Evolutionary conservation across 257 asterid species (phyloP), one percentile per base, ranked within the genome.

Genomic region (Nicotiana undulata): DNA sequence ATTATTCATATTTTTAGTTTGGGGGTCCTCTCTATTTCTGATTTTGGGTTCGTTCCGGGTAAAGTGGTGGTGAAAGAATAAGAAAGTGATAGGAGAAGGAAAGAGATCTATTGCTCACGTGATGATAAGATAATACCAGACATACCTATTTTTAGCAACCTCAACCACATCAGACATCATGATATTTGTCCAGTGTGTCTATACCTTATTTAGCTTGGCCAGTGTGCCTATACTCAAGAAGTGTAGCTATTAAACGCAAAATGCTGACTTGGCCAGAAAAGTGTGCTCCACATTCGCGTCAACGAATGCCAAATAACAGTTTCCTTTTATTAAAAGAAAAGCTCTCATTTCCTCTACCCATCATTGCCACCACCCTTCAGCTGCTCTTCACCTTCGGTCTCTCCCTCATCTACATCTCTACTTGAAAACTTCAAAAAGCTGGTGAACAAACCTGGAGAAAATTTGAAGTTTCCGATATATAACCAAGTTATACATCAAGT

Each of bases 351-450:
- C 1, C 7, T 37, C 10, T 37, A 37, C 46, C 46, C 3, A 37
- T 37, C 7, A 37, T 37, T 37, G 46, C 46, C 46, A 37, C 2
- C 46, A 37, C 10, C 9, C 10, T 37, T 37, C 44, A 0, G 44
- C 88, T 90, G 89, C 88, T 86, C 89, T 76, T 68, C 61, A 70
- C 79, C 79, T 77, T 76, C 58, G n/a, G 52, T 18, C 24, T 44
- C 80, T 40, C 24, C 22, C 58, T 63, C 79, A 6, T 85, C 65
- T 51, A 59, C 83, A 58, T n/a, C 59, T 82, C 80, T 61, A 88
- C 84, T 84, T 58, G 86, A 79, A 84, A 65, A 74, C 61, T 66
- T 83, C 83, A 84, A 83, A 85, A 83, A 72, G 2, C 80, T 40
- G 76, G 85, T 90, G 80, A 55, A 34, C 3, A 76, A 70, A 75